Evolutionary conservation across 106 monocot genomes (phyloP), one percentile per base, ranked within the genome.

Genomic region (Acanthochlamys bracteata): DNA sequence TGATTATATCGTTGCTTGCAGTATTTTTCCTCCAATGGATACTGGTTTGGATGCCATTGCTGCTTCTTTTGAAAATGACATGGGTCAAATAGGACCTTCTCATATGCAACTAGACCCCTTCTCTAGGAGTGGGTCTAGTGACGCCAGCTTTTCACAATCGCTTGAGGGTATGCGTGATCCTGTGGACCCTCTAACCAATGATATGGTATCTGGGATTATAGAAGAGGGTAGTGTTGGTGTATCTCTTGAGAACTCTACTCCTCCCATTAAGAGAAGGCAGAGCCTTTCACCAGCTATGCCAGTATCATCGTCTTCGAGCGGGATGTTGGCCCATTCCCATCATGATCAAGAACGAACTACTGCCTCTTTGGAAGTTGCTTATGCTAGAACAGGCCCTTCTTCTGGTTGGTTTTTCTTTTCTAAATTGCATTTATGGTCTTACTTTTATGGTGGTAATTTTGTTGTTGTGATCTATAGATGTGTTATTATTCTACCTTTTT

Each of bases 81-180:
- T 19, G 10, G 55, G 16, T 66, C 61, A 25, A 4, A 27, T 26
- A 49, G 49, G 22, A 62, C 10, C 68, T 11, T 24, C 54, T 17
- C 61, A 53, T 62, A 43, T 63, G 24, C 9, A 55, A 68, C 33
- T 59, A 54, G 16, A 61, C 11, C 23, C n/a, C 47, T 22, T 47
- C 39, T 12, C 20, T 57, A 24, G 39, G 0, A 63, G 4, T 53
- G 26, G 43, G 13, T 8, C 54, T 19, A 70, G 57, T 42, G 64
- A 42, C 33, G 41, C 53, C 39, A 40, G 41, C 39, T 62, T 67
- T 24, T 17, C 74, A 46, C 24, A 69, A 46, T 69, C 64, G 24
- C 15, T 70, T 65, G 86, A 71, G 23, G 39, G 75, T 55, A 70
- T 73, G 73, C 86, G 86, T 62, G 73, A 86, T 67, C 78, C 66